A percentile compares a stretch with the other conserved stretches of the same genome.
These are phyloP conservation scores for Fraxinus pennsylvanica DNA, from an alignment of 257 asterid genomes.

Conservation along the genomic window DNA sequence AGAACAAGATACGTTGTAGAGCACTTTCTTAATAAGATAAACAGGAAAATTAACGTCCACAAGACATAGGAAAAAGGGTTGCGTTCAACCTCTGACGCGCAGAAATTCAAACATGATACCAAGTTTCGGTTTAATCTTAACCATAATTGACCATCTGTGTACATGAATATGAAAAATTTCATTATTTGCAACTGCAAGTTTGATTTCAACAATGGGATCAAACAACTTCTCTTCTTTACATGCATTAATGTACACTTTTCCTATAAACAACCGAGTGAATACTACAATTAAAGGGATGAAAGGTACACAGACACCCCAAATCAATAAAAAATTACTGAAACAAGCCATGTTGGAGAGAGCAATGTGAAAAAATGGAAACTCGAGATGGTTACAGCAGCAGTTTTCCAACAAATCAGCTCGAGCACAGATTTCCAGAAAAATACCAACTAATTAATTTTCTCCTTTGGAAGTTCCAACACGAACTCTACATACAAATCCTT, in stretches of 20 bases:
- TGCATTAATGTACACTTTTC: conserved; percentile 18
- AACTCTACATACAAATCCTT: conserved; percentile 81
- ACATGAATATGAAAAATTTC: background rate
- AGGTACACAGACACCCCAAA: background rate
- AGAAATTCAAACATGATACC: too few relatives aligned
- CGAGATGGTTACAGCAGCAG: conserved; percentile 4
- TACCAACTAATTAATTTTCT: conserved; percentile 27
- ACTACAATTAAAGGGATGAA: background rate
- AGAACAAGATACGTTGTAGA: too few relatives aligned
- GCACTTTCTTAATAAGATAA: too few relatives aligned
- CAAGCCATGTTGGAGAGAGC: background rate
- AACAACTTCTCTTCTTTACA: conserved; percentile 24
- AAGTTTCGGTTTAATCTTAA: too few relatives aligned
- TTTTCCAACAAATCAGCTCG: conserved; percentile 7
- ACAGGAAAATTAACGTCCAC: too few relatives aligned
- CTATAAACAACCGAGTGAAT: background rate
- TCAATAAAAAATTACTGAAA: background rate
- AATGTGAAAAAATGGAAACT: background rate
- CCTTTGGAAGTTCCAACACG: conserved; percentile 60
- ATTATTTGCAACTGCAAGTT: background rate
- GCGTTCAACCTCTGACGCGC: too few relatives aligned
- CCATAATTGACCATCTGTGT: too few relatives aligned
- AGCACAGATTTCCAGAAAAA: conserved; percentile 3
- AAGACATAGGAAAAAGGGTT: too few relatives aligned
- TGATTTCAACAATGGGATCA: conserved; percentile 7